phyloP scores from a whole-genome alignment of 2,329 filamentous ascomycete genomes.

The Purpureocillium takamizusanense region DNA sequence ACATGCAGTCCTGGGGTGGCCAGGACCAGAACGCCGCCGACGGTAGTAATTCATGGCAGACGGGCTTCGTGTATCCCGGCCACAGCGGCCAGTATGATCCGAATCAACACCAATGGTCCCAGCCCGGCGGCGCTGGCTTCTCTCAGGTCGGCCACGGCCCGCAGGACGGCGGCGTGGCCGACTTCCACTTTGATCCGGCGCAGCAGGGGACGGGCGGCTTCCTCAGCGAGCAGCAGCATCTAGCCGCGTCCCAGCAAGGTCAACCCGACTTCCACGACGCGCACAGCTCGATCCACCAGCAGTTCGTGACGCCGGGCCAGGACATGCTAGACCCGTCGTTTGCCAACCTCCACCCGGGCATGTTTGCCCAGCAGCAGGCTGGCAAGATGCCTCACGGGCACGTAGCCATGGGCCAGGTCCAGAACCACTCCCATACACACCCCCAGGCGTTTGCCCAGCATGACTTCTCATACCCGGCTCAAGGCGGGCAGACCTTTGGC shows the following conservation, averaged over 20 bases:
- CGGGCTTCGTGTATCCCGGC: slow-evolving; percentile 21
- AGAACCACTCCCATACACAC: slow-evolving; percentile 19
- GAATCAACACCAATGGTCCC: slow-evolving; percentile 25
- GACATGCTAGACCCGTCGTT: slow-evolving; percentile 29
- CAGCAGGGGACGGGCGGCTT: slow-evolving; percentile 22
- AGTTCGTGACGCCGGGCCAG: slow-evolving; percentile 22
- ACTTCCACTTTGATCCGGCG: slow-evolving; percentile 23
- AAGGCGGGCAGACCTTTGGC: slow-evolving; percentile 22
- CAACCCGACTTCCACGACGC: slow-evolving; percentile 20
- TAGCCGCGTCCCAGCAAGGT: slow-evolving; percentile 18
- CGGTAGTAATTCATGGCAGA: slow-evolving; percentile 24
- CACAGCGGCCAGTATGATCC: slow-evolving; percentile 29
- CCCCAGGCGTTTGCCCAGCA: slow-evolving; percentile 22
- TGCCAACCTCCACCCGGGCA: slow-evolving; percentile 24
- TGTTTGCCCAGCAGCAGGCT: slow-evolving; percentile 20
- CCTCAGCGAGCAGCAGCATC: slow-evolving; percentile 13
- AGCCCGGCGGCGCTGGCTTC: slow-evolving; percentile 20
- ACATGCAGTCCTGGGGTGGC: slow-evolving; percentile 32
- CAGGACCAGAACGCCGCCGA: slow-evolving; percentile 26
- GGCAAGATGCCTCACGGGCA: slow-evolving; percentile 20
- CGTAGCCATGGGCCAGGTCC: slow-evolving; percentile 18
- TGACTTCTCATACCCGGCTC: slow-evolving; percentile 22
- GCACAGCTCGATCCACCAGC: slow-evolving; percentile 22
- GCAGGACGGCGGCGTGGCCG: slow-evolving; percentile 19
- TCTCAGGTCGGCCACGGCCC: slow-evolving; percentile 18